A percentile compares a stretch with the other conserved stretches of the same genome.
Conservation (phyloP, 2,329 filamentous ascomycete species). For the Colletotrichum limetticola region DNA sequence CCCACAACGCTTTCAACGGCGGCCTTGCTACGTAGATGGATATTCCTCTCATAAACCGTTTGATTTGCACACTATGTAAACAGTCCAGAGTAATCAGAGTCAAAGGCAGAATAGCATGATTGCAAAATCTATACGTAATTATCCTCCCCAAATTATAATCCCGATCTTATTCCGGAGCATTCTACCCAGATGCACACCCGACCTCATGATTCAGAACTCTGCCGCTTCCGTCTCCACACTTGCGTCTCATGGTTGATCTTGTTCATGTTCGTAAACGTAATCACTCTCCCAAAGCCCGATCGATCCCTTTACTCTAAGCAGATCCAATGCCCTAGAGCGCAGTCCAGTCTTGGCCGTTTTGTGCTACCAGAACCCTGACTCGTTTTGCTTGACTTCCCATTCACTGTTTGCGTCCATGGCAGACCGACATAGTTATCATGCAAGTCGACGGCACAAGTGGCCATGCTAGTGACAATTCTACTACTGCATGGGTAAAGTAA, state of each 20-base stretch:
- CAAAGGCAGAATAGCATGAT: background rate
- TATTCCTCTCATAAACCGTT: background rate
- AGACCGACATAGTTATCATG: background rate
- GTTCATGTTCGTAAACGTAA: background rate
- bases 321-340: background rate
- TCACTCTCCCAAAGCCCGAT: background rate
- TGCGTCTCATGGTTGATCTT: background rate
- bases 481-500: background rate
- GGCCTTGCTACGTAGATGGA: background rate
- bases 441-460: background rate
- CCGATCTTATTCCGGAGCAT: background rate
- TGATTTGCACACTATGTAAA: background rate
- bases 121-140: background rate
- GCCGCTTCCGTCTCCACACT: background rate
- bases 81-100: background rate
- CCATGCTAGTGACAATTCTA: background rate
- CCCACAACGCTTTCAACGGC: background rate
- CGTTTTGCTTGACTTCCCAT: background rate
- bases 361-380: background rate
- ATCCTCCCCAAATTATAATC: background rate
- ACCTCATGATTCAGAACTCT: conserved; percentile 16
- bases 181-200: background rate
- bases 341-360: background rate
- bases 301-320: background rate
- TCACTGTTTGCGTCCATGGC: background rate